Conservation (phyloP, 2,329 filamentous ascomycete genomes). For the Aureobasidium subglaciale region DNA sequence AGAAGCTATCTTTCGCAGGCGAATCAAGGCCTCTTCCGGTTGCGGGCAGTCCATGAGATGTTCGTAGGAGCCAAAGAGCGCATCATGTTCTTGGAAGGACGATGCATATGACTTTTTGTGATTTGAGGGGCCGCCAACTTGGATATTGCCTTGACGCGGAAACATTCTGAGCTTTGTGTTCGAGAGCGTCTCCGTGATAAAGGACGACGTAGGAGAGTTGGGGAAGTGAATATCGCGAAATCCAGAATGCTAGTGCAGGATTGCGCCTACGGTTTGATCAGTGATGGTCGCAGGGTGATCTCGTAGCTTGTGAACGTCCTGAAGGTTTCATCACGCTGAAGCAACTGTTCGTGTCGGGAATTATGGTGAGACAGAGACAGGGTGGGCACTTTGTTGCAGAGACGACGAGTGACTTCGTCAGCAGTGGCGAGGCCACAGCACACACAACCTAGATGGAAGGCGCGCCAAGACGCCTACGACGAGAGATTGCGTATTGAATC, state of each 20-base stretch:
- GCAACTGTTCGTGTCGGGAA: neutral
- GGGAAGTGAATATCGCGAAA: neutral
- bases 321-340: neutral
- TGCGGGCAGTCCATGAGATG: conserved; percentile 40
- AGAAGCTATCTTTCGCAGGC: conserved; percentile 74
- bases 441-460: neutral
- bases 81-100: conserved; percentile 39
- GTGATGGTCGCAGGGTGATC: neutral
- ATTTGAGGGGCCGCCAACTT: conserved; percentile 25
- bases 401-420: conserved; percentile 7
- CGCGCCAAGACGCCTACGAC: conserved; percentile 6
- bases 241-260: neutral
- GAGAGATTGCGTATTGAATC: neutral
- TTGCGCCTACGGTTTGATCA: neutral
- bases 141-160: conserved; percentile 3
- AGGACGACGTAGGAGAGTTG: too few relatives aligned
- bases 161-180: neutral
- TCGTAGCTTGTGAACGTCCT: neutral
- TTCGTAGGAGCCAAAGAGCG: conserved; percentile 44
- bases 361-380: neutral
- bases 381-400: neutral
- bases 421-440: conserved; percentile 11
- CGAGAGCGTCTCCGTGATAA: neutral
- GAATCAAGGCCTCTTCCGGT: conserved; percentile 43
- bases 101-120: conserved; percentile 28